These are phyloP conservation scores for Ogataea wickerhamii DNA, from an alignment of 805 yeast species.

Conservation along the genomic window DNA sequence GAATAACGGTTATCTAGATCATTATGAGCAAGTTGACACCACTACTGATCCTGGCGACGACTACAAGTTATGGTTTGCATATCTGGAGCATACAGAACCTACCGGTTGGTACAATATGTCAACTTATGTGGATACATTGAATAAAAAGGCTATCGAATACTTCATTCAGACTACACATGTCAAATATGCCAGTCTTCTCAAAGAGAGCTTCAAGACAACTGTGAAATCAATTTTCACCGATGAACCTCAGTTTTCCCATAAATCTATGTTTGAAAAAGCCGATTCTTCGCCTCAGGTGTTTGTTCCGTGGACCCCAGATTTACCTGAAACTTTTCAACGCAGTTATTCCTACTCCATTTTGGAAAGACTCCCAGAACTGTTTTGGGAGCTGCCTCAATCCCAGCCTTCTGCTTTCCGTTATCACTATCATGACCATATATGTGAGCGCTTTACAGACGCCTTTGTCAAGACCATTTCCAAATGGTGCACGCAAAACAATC, in stretches of 20 bases:
- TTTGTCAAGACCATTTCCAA: conserved; percentile 7
- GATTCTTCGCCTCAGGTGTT: conserved; percentile 1
- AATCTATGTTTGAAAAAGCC: conserved; percentile 1
- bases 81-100: conserved; percentile 7
- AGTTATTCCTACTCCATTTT: not conserved
- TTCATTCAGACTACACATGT: conserved; percentile 3
- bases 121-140: conserved; percentile 10
- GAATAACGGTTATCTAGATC: conserved; percentile 1
- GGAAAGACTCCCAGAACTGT: conserved; percentile 1
- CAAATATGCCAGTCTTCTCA: not conserved
- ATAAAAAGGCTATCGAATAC: conserved; percentile 4
- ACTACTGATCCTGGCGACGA: not conserved
- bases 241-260: conserved; percentile 5
- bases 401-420: conserved; percentile 4
- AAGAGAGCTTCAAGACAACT: not conserved
- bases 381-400: conserved; percentile 3
- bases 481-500: conserved; percentile 8
- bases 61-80: conserved; percentile 7
- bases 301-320: conserved; percentile 4
- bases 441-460: conserved; percentile 12
- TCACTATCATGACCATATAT: conserved; percentile 10
- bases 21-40: conserved; percentile 1
- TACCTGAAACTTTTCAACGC: not conserved
- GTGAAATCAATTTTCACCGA: conserved; percentile 5
- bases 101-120: conserved; percentile 8